Base-by-base conservation (phyloP, 331 rosid genomes). In the Malus hybrid region DNA sequence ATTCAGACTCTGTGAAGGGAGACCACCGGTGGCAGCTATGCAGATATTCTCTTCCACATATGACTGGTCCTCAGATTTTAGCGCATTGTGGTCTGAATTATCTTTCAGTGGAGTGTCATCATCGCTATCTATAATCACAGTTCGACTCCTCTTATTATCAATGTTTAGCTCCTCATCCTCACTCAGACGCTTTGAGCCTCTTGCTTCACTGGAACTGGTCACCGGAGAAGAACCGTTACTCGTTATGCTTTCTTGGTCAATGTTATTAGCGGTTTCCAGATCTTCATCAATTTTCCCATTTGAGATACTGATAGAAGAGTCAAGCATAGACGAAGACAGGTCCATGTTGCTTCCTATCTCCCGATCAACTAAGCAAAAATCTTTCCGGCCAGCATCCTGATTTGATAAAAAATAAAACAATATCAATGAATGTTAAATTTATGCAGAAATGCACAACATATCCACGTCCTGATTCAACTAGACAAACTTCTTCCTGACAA, bases 101-200 rank as follows among this genome's bases (percentile, higher is more conserved):
- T 86, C 84, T 70, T 84, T 82, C 66, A 70, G 58, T 30, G 22
- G 78, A 39, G 76, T 74, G 58, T 84, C 93, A 76, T 74, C 80
- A 24, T 82, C 94, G 63, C 76, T 73, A 65, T 80, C 87, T 48
- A 77, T 11, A 60, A 48, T 50, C 63, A 76, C 71, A 68, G 86
- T 80, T 13, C 84, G 89, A 73, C 78, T 70, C 83, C 77, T 92
- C 82, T 90, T 92, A 66, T 62, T 82, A 68, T 88, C 92, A 79
- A 61, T 44, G 53, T 77, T 84, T 57, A 77, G 78, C 64, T 86
- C 97, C 42, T 75, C 89, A 18, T 22, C 72, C 70, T 83, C 88
- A 70, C 71, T 79, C 50, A 36, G 74, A 74, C 89, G 97, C 83
- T 94, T 94, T 39, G 82, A 84, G 71, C 96, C 93, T 78, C 89